Percentiles rank a stretch among this genome's conserved stretches.
These are phyloP conservation scores for Coniferiporia sulphurascens DNA, from an alignment of 1,284 basidiomycete species.

Conservation along the genomic window DNA sequence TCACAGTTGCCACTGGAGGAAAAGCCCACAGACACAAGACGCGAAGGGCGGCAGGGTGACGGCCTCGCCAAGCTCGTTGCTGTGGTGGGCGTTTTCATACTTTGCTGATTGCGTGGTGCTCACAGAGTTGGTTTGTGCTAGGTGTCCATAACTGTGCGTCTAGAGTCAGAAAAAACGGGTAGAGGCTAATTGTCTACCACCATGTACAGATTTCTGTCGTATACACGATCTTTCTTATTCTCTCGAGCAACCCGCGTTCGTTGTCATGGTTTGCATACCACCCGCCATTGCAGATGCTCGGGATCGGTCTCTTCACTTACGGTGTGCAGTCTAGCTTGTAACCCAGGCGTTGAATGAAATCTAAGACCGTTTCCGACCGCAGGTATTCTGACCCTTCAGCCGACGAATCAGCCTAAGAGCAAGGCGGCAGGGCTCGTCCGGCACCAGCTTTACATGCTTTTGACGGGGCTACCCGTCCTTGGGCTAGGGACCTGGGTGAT, in stretches of 20 bases:
- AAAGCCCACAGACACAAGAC: slow-evolving; percentile 21
- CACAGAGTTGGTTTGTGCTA: not conserved
- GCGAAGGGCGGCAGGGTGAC: slow-evolving; percentile 40
- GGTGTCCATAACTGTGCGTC: not conserved
- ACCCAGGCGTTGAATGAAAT: not conserved
- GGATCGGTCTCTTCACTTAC: slow-evolving; percentile 51
- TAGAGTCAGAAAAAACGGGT: not conserved
- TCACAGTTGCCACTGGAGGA: not conserved
- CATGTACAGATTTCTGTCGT: slow-evolving; percentile 6
- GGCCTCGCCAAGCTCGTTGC: slow-evolving; percentile 33
- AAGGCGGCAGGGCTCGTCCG: slow-evolving; percentile 60
- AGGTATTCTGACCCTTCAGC: slow-evolving; percentile 75
- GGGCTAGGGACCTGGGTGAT: slow-evolving; percentile 51
- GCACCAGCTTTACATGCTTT: slow-evolving; percentile 56
- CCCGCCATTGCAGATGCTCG: slow-evolving; percentile 54
- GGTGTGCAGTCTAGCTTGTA: slow-evolving; percentile 34
- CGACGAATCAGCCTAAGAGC: slow-evolving; percentile 58
- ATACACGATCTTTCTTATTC: slow-evolving; percentile 26
- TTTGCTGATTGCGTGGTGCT: slow-evolving; percentile 9
- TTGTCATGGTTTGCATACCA: slow-evolving; percentile 63
- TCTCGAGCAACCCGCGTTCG: slow-evolving; percentile 43
- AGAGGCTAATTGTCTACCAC: not conserved
- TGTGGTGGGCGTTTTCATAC: slow-evolving; percentile 30
- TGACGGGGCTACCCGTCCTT: slow-evolving; percentile 49
- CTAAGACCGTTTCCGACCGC: not conserved